Percentiles rank a stretch among this genome's conserved stretches.
phyloP scores from a whole-genome alignment of 2,329 filamentous ascomycete genomes.

The Colletotrichum somersetense region DNA sequence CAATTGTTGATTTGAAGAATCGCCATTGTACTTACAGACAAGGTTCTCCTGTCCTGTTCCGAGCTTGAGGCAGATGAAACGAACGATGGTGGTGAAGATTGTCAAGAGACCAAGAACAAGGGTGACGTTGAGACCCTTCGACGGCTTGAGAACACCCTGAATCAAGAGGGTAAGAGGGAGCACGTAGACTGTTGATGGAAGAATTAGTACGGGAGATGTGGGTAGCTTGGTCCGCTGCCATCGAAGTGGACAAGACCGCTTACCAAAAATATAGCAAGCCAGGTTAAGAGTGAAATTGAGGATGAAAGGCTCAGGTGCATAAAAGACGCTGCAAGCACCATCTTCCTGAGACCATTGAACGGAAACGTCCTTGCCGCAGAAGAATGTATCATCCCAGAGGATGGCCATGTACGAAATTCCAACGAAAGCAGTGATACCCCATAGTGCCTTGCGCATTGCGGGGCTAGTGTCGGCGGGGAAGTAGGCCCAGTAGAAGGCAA shows the following conservation, averaged over 20 bases:
- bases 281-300: conserved; percentile 52
- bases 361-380: conserved; percentile 51
- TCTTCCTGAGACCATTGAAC: conserved; percentile 53
- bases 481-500: conserved; percentile 53
- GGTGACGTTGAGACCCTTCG: conserved; percentile 44
- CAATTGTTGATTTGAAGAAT: neutral
- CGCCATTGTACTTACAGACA: conserved; percentile 43
- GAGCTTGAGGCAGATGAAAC: conserved; percentile 45
- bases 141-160: conserved; percentile 44
- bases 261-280: conserved; percentile 51
- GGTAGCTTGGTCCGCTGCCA: no score
- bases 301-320: conserved; percentile 50
- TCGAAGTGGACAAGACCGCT: neutral
- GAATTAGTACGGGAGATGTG: conserved; percentile 19
- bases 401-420: conserved; percentile 48
- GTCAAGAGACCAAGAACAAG: conserved; percentile 47
- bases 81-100: conserved; percentile 45
- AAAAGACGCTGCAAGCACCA: conserved; percentile 53
- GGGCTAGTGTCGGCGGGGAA: conserved; percentile 47
- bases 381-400: conserved; percentile 52
- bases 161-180: conserved; percentile 49
- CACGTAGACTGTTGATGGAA: conserved; percentile 46
- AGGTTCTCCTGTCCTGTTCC: conserved; percentile 47
- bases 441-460: conserved; percentile 48
- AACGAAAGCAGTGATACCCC: conserved; percentile 50